Evolutionary conservation across 257 asterid species (phyloP).

Genomic region (Salvia miltiorrhiza): DNA sequence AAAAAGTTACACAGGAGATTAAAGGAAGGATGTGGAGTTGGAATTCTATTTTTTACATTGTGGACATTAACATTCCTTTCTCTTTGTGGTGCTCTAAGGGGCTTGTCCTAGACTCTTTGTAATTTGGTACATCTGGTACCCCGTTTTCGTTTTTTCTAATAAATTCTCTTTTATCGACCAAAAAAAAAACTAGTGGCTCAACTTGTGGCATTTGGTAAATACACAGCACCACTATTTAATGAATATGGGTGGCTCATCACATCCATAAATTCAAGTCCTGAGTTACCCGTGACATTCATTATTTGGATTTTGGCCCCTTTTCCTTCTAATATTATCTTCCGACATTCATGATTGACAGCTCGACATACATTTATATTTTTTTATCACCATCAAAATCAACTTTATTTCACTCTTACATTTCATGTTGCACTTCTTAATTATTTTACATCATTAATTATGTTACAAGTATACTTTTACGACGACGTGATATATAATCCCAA

Average conservation of each 20-base stretch:
- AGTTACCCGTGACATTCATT: conserved; percentile 10
- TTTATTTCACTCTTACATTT: neutral
- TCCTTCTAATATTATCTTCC: neutral
- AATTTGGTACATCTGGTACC: too few relatives aligned
- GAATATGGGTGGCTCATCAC: neutral
- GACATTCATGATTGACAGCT: neutral
- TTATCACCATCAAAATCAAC: neutral
- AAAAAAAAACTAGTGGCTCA: neutral
- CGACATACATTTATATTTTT: neutral
- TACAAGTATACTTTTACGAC: too few relatives aligned
- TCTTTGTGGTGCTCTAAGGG: too few relatives aligned
- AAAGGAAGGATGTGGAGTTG: too few relatives aligned
- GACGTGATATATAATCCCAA: too few relatives aligned
- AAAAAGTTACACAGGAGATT: too few relatives aligned
- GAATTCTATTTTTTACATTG: too few relatives aligned
- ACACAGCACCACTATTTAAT: neutral
- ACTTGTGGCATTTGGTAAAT: neutral
- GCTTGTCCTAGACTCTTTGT: too few relatives aligned
- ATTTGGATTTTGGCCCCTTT: neutral
- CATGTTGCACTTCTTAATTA: neutral
- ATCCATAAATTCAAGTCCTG: conserved; percentile 18
- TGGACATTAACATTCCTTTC: too few relatives aligned
- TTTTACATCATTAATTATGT: too few relatives aligned
- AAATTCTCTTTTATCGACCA: too few relatives aligned
- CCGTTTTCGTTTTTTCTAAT: too few relatives aligned